A percentile compares a stretch with the other conserved stretches of the same genome.
Evolutionary conservation across 768 basidiomycete genomes (phyloP).

Genomic region (Boletus rufocinnamomeus): DNA sequence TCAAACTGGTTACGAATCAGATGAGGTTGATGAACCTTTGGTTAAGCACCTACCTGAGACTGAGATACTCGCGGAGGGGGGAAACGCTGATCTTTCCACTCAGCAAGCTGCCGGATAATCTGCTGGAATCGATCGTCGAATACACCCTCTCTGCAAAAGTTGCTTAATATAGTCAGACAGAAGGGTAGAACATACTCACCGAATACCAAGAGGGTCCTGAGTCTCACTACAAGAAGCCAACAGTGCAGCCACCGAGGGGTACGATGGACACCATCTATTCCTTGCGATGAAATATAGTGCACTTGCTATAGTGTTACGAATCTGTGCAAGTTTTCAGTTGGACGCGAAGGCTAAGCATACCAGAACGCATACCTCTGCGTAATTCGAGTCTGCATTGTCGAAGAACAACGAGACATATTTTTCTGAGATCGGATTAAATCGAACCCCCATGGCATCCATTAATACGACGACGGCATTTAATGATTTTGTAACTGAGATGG

Average conservation of each 20-base stretch:
- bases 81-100: constrained; percentile 74
- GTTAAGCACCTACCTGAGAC: constrained; percentile 54
- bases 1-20: constrained; percentile 61
- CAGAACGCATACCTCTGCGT: constrained; percentile 66
- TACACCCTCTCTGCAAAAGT: constrained; percentile 46
- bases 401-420: constrained; percentile 72
- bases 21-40: not conserved
- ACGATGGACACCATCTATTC: constrained; percentile 69
- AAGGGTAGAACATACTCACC: constrained; percentile 39
- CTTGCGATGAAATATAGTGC: constrained; percentile 58
- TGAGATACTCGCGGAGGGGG: constrained; percentile 85
- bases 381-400: constrained; percentile 75
- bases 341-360: not conserved
- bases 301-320: constrained; percentile 68
- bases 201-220: constrained; percentile 61
- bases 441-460: constrained; percentile 63
- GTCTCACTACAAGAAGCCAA: constrained; percentile 52
- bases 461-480: constrained; percentile 66
- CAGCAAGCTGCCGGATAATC: constrained; percentile 60
- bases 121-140: constrained; percentile 57
- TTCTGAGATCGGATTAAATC: constrained; percentile 67
- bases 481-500: constrained; percentile 68
- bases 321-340: constrained; percentile 41
- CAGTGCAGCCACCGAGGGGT: constrained; percentile 55
- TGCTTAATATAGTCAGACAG: constrained; percentile 2